phyloP scores from a whole-genome alignment of 306 rosid genomes.

The Fragaria vesca region DNA sequence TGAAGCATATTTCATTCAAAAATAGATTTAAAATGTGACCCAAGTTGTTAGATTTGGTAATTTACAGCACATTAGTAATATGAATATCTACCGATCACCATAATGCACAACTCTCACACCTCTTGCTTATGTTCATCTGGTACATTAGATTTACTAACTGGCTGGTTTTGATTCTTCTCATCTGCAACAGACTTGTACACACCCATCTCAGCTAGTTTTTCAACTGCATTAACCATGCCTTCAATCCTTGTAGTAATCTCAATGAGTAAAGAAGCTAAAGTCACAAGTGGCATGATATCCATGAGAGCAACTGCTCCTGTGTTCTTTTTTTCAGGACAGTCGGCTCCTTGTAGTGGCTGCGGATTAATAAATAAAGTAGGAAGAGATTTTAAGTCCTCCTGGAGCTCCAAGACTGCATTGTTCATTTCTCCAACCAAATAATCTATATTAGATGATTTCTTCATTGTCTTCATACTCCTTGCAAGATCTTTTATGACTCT shows the following conservation, averaged over 20 bases:
- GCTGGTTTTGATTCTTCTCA: slow-evolving; percentile 24
- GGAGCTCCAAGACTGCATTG: slow-evolving; percentile 48
- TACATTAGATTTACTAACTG: background rate
- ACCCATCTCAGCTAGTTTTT: slow-evolving; percentile 53
- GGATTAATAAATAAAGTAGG: slow-evolving; percentile 26
- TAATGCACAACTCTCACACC: slow-evolving; percentile 18
- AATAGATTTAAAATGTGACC: background rate
- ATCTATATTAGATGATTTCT: slow-evolving; percentile 53
- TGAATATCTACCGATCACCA: background rate
- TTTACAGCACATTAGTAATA: slow-evolving; percentile 8
- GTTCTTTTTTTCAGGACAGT: slow-evolving; percentile 16
- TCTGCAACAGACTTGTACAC: slow-evolving; percentile 13
- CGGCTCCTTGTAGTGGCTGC: slow-evolving; percentile 6
- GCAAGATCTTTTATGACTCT: slow-evolving; percentile 62
- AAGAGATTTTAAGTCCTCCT: slow-evolving; percentile 42
- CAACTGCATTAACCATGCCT: slow-evolving; percentile 54
- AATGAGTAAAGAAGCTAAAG: slow-evolving; percentile 53
- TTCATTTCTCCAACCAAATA: slow-evolving; percentile 55
- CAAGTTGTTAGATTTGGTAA: slow-evolving; percentile 13
- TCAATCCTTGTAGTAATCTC: slow-evolving; percentile 59
- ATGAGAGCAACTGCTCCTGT: slow-evolving; percentile 32
- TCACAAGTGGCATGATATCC: slow-evolving; percentile 59
- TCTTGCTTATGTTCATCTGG: slow-evolving; percentile 7
- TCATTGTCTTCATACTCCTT: slow-evolving; percentile 46
- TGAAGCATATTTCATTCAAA: background rate